Base-by-base conservation (phyloP, 352 stramenopile genomes). In the Phytophthora constricta region DNA sequence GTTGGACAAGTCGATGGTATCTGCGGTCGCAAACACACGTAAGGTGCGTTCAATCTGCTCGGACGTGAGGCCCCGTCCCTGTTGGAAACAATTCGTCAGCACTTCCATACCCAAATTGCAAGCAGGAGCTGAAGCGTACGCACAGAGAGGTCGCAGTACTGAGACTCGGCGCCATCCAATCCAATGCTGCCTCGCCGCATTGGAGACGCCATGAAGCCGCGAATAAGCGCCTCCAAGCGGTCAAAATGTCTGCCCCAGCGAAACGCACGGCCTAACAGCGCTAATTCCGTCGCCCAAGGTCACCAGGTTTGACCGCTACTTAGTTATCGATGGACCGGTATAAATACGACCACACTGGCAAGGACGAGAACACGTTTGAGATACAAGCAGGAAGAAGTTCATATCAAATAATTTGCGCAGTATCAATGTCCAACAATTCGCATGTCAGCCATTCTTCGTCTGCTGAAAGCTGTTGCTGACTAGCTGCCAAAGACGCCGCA, bases 1-100 rank as follows among this genome's bases (percentile, higher is more conserved):
- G 63, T 90, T 91, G 22, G 84, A 91, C 56, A 94, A 71, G 52
- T 92, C 79, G 43, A 91, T 84, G 0, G 77, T 80, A 39, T 81
- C 65, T 1, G 82, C 84, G 2, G 79, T 87, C 48, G 83, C 70
- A 33, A 92, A 92, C 13, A 94, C 80, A 13, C 81, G 80, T 8
- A 91, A 74, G 13, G 77, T 90, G 17, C 80, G 79, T 46, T 92
- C 82, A 13, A 87, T 71, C 54, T 92, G 84, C 0, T 48, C 60
- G 5, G 76, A 77, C 17, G 76, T 84, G 41, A 93, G 66, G 10
- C 73, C 74, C 48, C 84, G 82, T 1, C 82, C 79, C 84, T 92
- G 33, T 10, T 52, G 31, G 16, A 57, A 0, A 53, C 1, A 63
- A 34, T 19, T 9, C 2, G 25, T 68, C 45, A 76, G 53, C 49